Percentiles rank a stretch among this genome's conserved stretches.
Conservation (phyloP, 2,329 filamentous ascomycete genomes). For the Monosporascus sp. region DNA sequence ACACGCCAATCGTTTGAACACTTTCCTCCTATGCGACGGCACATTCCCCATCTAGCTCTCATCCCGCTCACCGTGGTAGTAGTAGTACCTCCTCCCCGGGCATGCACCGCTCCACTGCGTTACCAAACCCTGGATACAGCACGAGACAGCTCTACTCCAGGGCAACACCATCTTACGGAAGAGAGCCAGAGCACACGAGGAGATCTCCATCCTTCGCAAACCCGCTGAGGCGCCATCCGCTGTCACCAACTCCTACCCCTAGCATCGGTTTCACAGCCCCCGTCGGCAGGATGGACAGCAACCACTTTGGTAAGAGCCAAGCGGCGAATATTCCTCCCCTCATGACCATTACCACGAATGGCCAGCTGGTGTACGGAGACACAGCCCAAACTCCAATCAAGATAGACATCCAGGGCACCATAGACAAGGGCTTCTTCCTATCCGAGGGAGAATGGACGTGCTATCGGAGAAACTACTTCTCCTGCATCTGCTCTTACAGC, state of each 20-base stretch:
- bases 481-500: conserved; percentile 73
- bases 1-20: conserved; percentile 12
- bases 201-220: conserved; percentile 48
- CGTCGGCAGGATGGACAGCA: conserved; percentile 43
- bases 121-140: conserved; percentile 47
- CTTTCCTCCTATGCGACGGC: conserved; percentile 9
- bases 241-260: conserved; percentile 48
- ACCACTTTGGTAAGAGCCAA: conserved; percentile 35
- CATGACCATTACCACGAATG: conserved; percentile 43
- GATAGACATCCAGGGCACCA: conserved; percentile 70
- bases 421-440: conserved; percentile 86
- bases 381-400: conserved; percentile 46
- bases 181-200: conserved; percentile 41
- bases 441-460: conserved; percentile 84
- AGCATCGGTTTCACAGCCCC: conserved; percentile 37
- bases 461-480: conserved; percentile 88
- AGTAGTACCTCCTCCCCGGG: conserved; percentile 47
- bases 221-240: conserved; percentile 43
- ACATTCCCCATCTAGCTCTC: conserved; percentile 7
- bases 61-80: conserved; percentile 30
- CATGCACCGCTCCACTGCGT: conserved; percentile 49
- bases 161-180: conserved; percentile 44
- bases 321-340: conserved; percentile 47
- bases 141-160: conserved; percentile 49
- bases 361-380: conserved; percentile 58